Evolutionary conservation across 768 basidiomycete species (phyloP).

Genomic region (Sistotremastrum niveocremeum): DNA sequence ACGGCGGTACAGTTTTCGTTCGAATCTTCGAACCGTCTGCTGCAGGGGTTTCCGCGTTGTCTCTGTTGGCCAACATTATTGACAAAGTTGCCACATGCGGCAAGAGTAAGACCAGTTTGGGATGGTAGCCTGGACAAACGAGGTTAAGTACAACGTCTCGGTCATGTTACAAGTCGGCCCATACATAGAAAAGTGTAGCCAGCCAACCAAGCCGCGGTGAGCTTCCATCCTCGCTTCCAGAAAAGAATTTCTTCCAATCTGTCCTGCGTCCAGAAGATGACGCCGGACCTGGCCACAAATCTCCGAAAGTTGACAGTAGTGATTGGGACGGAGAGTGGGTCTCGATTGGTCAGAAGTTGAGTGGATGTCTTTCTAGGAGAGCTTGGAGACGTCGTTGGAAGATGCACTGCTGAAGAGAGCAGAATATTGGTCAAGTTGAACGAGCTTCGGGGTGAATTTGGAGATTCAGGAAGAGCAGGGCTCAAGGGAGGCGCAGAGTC

Average conservation of each 20-base stretch:
- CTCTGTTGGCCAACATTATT: constrained; percentile 51
- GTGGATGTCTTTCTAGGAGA: constrained; percentile 1
- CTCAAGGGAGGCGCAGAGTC: neutral
- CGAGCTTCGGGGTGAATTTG: neutral
- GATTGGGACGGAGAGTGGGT: constrained; percentile 64
- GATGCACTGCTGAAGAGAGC: constrained; percentile 5
- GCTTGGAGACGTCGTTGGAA: constrained; percentile 1
- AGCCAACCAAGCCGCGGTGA: constrained; percentile 63
- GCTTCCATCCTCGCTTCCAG: constrained; percentile 67
- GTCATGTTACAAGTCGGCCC: constrained; percentile 15
- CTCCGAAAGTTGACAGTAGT: constrained; percentile 71
- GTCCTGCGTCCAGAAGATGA: constrained; percentile 85
- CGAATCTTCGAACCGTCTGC: constrained; percentile 2
- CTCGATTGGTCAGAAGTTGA: constrained; percentile 40
- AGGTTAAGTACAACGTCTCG: neutral
- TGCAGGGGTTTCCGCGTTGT: constrained; percentile 21
- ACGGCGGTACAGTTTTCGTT: constrained; percentile 17
- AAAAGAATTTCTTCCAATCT: constrained; percentile 71
- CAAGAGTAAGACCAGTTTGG: constrained; percentile 52
- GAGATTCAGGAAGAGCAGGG: neutral
- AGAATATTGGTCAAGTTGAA: constrained; percentile 4
- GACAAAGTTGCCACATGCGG: constrained; percentile 51
- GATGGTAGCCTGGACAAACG: constrained; percentile 50
- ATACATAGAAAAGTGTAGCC: constrained; percentile 68
- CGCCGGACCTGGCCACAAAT: constrained; percentile 63